Evolutionary conservation across 805 yeast genomes (phyloP).

Genomic region (Starmera caribaea): DNA sequence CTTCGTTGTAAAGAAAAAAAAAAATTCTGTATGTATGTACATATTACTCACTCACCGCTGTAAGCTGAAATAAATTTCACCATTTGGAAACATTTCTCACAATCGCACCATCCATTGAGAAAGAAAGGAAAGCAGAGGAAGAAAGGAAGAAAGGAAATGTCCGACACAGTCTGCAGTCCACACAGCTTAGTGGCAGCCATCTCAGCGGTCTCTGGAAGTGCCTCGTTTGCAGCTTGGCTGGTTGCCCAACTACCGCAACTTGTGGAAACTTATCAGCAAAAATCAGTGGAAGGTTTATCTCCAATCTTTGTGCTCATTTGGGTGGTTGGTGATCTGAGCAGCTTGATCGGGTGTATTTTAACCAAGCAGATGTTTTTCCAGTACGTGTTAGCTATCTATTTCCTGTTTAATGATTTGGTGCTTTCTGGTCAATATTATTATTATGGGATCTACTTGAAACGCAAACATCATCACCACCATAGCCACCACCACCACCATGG

Average conservation of each 20-base stretch:
- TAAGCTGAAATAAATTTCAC: no score
- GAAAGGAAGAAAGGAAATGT: no score
- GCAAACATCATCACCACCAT: slow-evolving; percentile 19
- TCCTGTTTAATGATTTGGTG: slow-evolving; percentile 59
- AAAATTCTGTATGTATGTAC: no score
- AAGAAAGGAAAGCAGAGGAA: no score
- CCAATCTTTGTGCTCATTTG: slow-evolving; percentile 37
- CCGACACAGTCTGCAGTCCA: no score
- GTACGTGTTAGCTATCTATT: slow-evolving; percentile 60
- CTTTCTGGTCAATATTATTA: slow-evolving; percentile 64
- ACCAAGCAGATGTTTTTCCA: slow-evolving; percentile 82
- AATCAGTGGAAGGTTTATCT: slow-evolving; percentile 49
- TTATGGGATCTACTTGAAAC: slow-evolving; percentile 35
- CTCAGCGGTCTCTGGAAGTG: slow-evolving; percentile 19
- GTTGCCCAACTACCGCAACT: slow-evolving; percentile 44
- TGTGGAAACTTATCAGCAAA: slow-evolving; percentile 38
- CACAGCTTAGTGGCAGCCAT: no score
- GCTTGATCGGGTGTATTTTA: slow-evolving; percentile 59
- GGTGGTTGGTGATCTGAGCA: slow-evolving; percentile 26
- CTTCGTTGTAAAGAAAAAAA: no score
- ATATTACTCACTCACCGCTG: no score
- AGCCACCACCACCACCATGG: slow-evolving; percentile 23
- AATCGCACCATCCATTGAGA: no score
- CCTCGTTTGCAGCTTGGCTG: slow-evolving; percentile 31
- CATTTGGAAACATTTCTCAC: no score